A percentile compares a stretch with the other conserved stretches of the same genome.
Evolutionary conservation across 2,329 filamentous ascomycete genomes (phyloP).

Genomic region (Fusarium mundagurra): DNA sequence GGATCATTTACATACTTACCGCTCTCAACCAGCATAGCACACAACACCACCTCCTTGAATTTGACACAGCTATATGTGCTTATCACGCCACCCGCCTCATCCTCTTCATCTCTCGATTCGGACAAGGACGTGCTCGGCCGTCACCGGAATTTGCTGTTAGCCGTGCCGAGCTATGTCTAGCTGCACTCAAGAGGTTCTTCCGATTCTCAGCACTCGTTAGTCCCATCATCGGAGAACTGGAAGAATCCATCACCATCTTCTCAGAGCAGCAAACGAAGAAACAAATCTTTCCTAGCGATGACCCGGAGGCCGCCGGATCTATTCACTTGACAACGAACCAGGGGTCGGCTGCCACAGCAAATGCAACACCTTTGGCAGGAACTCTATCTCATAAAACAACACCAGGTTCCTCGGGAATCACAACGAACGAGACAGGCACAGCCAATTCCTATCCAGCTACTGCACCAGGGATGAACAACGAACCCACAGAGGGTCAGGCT

Average conservation of each 20-base stretch:
- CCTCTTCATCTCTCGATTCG: not conserved
- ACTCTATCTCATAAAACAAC: not conserved
- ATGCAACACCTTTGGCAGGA: not conserved
- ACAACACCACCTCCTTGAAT: not conserved
- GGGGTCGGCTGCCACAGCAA: not conserved
- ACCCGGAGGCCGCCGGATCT: accelerated
- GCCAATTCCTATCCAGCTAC: not conserved
- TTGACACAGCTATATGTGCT: not conserved
- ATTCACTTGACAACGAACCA: not conserved
- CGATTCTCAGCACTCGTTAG: not conserved
- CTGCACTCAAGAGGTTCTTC: not conserved
- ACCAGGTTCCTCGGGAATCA: not conserved
- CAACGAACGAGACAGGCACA: not conserved
- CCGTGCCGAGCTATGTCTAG: not conserved
- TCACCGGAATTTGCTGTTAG: not conserved
- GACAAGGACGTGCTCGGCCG: not conserved
- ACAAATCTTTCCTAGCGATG: not conserved
- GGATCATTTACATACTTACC: not conserved
- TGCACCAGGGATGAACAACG: not conserved
- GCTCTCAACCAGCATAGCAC: not conserved
- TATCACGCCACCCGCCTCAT: not conserved
- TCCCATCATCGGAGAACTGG: not conserved
- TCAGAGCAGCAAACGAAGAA: not conserved
- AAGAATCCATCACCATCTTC: not conserved
- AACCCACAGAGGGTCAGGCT: not conserved